Percentiles rank a stretch among this genome's conserved stretches.
phyloP scores from a whole-genome alignment of 129 eudicot genomes.

The Oenanthe sinensis region DNA sequence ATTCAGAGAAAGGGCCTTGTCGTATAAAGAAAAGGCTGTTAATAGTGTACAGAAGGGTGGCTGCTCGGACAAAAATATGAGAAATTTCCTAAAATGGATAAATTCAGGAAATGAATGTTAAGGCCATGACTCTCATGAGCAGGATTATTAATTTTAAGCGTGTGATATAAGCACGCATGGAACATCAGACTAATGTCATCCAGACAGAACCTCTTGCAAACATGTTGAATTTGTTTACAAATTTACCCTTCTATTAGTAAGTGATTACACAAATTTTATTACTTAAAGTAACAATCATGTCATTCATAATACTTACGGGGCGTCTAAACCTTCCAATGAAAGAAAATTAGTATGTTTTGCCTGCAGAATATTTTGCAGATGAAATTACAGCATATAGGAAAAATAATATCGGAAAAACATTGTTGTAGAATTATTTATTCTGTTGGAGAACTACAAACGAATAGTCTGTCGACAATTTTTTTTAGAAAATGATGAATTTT shows the following conservation, averaged over 20 bases:
- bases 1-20: too few species aligned
- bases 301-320: background rate
- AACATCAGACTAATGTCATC: background rate
- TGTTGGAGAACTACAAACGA: too few species aligned
- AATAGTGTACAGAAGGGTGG: slow-evolving; percentile 24
- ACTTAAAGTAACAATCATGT: background rate
- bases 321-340: background rate
- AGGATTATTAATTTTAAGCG: background rate
- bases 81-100: slow-evolving; percentile 20
- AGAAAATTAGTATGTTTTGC: too few species aligned
- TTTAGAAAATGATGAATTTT: too few species aligned
- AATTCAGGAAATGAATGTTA: background rate
- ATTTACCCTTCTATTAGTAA: background rate
- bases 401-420: too few species aligned
- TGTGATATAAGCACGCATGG: background rate
- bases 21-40: too few species aligned
- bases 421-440: too few species aligned
- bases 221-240: background rate
- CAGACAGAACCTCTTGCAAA: background rate
- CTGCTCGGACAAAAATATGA: slow-evolving; percentile 17
- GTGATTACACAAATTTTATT: background rate
- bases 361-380: too few species aligned
- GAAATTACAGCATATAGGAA: too few species aligned
- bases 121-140: background rate
- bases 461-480: too few species aligned